These are phyloP conservation scores for Chamaecyparis obtusa DNA, from an alignment of 75 land plant genomes.

Conservation along the genomic window DNA sequence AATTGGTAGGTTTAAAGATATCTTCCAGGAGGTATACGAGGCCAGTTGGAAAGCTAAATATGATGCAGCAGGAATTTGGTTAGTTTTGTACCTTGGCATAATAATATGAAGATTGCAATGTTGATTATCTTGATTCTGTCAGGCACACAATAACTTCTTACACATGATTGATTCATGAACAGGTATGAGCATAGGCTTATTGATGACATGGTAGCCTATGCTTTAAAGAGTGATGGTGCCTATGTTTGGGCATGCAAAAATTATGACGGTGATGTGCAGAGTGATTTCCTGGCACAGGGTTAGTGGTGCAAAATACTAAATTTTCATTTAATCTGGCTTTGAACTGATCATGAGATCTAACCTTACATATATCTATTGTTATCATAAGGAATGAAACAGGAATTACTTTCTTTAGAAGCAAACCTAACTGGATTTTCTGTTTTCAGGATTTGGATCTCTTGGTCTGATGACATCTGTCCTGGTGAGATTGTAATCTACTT, in stretches of 20 bases:
- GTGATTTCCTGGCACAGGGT: conserved; percentile 99
- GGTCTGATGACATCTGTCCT: conserved; percentile 96
- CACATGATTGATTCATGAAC: conserved; percentile 6
- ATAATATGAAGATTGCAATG: neutral
- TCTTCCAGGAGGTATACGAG: conserved; percentile 93
- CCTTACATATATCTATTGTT: neutral
- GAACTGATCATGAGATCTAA: neutral
- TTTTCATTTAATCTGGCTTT: neutral
- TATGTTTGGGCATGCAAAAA: conserved; percentile 99
- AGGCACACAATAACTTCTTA: neutral
- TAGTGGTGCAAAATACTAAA: neutral
- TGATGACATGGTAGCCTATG: conserved; percentile 99
- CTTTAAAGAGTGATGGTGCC: conserved; percentile 92
- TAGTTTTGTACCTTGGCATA: neutral
- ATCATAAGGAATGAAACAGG: neutral
- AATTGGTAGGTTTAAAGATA: conserved; percentile 81
- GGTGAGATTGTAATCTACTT: conserved; percentile 36
- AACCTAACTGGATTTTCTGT: conserved; percentile 2
- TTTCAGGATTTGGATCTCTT: conserved; percentile 96
- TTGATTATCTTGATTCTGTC: neutral
- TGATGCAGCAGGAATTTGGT: conserved; percentile 95
- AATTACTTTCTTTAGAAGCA: neutral
- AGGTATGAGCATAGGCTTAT: conserved; percentile 99
- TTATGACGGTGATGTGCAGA: conserved; percentile 99
- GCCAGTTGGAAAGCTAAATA: conserved; percentile 77